Evolutionary conservation across 2,329 filamentous ascomycete species (phyloP).

Genomic region (Lasiodiplodia sp.): DNA sequence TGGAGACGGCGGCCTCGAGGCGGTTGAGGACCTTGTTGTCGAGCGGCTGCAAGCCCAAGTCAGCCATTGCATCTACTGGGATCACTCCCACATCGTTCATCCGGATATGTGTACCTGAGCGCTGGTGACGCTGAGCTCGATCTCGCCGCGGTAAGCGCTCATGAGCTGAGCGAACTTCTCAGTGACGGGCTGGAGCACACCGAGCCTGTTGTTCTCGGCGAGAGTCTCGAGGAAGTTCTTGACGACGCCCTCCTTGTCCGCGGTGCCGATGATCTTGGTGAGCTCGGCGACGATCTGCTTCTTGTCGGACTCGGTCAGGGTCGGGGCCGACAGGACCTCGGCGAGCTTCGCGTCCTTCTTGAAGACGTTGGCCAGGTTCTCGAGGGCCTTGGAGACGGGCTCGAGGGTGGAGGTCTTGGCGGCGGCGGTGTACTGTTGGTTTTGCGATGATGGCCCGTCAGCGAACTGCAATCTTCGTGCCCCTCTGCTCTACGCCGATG

Average conservation of each 20-base stretch:
- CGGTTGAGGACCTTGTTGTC: slow-evolving; percentile 86
- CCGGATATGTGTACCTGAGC: slow-evolving; percentile 72
- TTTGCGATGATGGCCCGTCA: slow-evolving; percentile 15
- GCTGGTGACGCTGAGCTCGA: slow-evolving; percentile 90
- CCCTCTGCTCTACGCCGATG: background rate
- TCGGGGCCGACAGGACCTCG: slow-evolving; percentile 79
- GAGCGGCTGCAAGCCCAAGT: slow-evolving; percentile 67
- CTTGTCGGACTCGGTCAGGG: slow-evolving; percentile 82
- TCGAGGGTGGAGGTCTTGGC: slow-evolving; percentile 88
- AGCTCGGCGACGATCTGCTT: slow-evolving; percentile 84
- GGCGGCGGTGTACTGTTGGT: slow-evolving; percentile 86
- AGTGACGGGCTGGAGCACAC: slow-evolving; percentile 79
- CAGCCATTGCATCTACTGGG: background rate
- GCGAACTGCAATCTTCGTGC: background rate
- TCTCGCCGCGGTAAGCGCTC: slow-evolving; percentile 87
- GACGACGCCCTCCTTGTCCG: slow-evolving; percentile 77
- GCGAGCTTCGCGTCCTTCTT: slow-evolving; percentile 83
- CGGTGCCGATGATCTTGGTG: slow-evolving; percentile 76
- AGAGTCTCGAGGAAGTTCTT: slow-evolving; percentile 93
- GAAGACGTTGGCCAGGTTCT: slow-evolving; percentile 73
- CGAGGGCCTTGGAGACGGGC: slow-evolving; percentile 80
- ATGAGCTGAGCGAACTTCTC: slow-evolving; percentile 90
- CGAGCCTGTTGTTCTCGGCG: slow-evolving; percentile 95
- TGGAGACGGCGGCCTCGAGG: slow-evolving; percentile 85
- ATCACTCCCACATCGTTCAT: background rate